Evolutionary conservation across 108 stramenopile genomes (phyloP), one percentile per base, ranked within the genome.

Genomic region (Nannochloropsis gaditana): DNA sequence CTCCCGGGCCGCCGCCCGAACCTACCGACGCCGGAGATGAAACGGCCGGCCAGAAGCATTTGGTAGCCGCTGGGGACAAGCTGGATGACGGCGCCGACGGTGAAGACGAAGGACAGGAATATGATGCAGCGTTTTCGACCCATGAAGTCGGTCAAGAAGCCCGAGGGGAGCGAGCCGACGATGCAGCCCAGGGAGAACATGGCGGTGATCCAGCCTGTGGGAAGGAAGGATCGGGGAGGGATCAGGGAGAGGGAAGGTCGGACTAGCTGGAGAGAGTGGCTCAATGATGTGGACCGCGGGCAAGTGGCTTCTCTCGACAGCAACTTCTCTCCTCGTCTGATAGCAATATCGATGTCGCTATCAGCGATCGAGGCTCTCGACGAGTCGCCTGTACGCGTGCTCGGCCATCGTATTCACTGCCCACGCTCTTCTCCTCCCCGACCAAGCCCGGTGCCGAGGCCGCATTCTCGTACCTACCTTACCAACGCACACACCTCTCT

Each of bases 321-420:
- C 31, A 31, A 31, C 1, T 31, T 31, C 31, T 31, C 31, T 31
- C 31, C 31, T 31, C 31, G 31, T 31, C 1, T 31, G 31, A 31
- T 31, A 31, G 31, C 31, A 31, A 31, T 31, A 31, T 31, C 31
- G 31, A 31, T 31, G 31, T 31, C 31, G 31, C 31, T 31, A 31
- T 31, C 31, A 31, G 31, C 31, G 31, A 31, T 31, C 31, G 31
- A 31, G 31, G 31, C 31, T 31, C 31, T 31, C 31, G 31, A 31
- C 31, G 31, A 1, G 31, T 31, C 31, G 31, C 31, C 31, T 31
- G 31, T 31, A 31, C 31, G 31, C 91, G 92, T 99, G 15, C 91
- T 99, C 80, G 89, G 89, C 15, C 47, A 15, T 50, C 47, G 11
- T 50, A 50, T 15, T 11, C 15, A 10, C 47, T 15, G 10, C 47